Conservation (phyloP, 164 flowering plant species). For the grape (Vitis vinifera) region ASM3070453v1 NC_081814.1:1163001-1163500, state of each 20-base stretch:
- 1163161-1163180: too few species aligned
- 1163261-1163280: not conserved
- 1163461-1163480: not conserved
- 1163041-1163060: not conserved
- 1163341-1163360: not conserved
- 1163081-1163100: too few species aligned
- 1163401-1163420: slow-evolving; percentile 54
- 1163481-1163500: not conserved
- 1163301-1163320: too few species aligned
- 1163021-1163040: not conserved
- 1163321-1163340: not conserved
- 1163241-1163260: not conserved
- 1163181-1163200: too few species aligned
- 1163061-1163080: too few species aligned
- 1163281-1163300: not conserved
- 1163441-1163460: slow-evolving; percentile 10
- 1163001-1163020: not conserved
- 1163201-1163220: too few species aligned
- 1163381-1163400: slow-evolving; percentile 16
- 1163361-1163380: slow-evolving; percentile 31
- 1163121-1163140: too few species aligned
- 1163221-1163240: too few species aligned
- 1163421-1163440: slow-evolving; percentile 53
- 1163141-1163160: too few species aligned
- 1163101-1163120: too few species aligned